A percentile compares a stretch with the other conserved stretches of the same genome.
These are phyloP conservation scores for Diddensiella caesifluorescens DNA, from an alignment of 805 yeast species.

Conservation along the genomic window DNA sequence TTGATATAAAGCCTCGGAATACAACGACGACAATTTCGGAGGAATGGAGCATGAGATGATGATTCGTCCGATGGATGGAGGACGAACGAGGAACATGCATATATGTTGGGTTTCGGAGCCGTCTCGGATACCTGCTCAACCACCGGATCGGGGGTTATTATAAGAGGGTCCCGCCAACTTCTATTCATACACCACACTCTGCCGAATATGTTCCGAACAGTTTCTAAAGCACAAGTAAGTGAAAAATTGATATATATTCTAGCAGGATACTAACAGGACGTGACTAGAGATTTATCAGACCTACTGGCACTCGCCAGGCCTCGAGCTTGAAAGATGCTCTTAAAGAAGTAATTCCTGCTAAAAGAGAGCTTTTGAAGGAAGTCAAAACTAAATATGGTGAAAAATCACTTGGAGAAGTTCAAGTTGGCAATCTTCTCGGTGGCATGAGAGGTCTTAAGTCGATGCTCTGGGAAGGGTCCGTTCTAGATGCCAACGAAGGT, in stretches of 20 bases:
- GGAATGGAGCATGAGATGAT: too few species aligned
- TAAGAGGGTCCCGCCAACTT: too few species aligned
- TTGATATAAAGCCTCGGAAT: too few species aligned
- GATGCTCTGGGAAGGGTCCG: constrained; percentile 76
- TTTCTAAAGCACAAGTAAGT: neutral
- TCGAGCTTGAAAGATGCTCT: constrained; percentile 32
- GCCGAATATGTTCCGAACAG: constrained; percentile 1
- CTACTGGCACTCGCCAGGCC: constrained; percentile 1
- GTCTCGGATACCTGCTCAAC: too few species aligned
- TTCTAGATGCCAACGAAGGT: constrained; percentile 69
- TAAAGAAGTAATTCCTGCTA: constrained; percentile 40
- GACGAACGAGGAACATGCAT: too few species aligned
- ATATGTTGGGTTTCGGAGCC: too few species aligned
- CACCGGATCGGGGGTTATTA: too few species aligned
- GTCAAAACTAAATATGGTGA: constrained; percentile 36
- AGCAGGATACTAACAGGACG: neutral
- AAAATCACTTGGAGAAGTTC: constrained; percentile 41
- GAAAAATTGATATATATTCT: too few species aligned
- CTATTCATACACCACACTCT: too few species aligned
- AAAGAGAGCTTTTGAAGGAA: constrained; percentile 36
- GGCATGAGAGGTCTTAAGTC: constrained; percentile 79
- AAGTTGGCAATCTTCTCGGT: constrained; percentile 47
- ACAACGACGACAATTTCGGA: too few species aligned
- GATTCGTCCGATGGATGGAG: too few species aligned
- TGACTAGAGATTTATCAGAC: neutral